Conservation (phyloP, 2,329 filamentous ascomycete species). For the Aureobasidium sp. region DNA sequence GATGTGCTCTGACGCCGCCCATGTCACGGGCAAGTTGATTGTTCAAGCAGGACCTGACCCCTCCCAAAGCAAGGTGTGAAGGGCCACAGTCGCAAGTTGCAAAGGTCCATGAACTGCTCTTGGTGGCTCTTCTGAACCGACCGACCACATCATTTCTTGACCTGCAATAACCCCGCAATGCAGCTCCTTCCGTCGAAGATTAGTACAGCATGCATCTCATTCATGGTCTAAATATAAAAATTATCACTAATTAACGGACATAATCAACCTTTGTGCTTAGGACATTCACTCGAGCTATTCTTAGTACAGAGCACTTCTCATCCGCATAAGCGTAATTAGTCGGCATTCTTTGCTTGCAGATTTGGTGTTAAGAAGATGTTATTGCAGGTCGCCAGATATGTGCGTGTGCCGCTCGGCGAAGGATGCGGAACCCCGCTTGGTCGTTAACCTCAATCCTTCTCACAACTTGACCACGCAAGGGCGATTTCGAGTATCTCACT, state of each 20-base stretch:
- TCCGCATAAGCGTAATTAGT: conserved; percentile 11
- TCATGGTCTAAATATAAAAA: conserved; percentile 3
- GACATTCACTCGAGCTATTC: not conserved
- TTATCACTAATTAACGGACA: conserved; percentile 6
- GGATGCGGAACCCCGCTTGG: conserved; percentile 1
- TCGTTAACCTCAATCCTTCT: not conserved
- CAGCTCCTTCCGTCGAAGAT: not conserved
- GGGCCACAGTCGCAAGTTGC: not conserved
- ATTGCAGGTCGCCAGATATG: not conserved
- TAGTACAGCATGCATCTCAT: not conserved
- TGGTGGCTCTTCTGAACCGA: not conserved
- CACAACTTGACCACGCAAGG: not conserved
- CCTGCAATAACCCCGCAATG: not conserved
- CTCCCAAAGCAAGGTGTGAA: not conserved
- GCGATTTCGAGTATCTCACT: not conserved
- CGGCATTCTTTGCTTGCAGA: conserved; percentile 4
- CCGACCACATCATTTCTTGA: no score
- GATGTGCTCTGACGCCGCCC: no score
- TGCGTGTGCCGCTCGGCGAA: not conserved
- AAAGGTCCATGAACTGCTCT: not conserved
- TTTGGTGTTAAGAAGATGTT: not conserved
- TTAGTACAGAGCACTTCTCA: not conserved
- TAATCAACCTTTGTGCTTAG: not conserved
- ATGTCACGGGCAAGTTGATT: no score
- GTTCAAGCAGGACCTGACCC: not conserved